Percentiles rank a stretch among this genome's conserved stretches.
Evolutionary conservation across 345 rosid species (phyloP).

Genomic region (Carallia pectinifolia): DNA sequence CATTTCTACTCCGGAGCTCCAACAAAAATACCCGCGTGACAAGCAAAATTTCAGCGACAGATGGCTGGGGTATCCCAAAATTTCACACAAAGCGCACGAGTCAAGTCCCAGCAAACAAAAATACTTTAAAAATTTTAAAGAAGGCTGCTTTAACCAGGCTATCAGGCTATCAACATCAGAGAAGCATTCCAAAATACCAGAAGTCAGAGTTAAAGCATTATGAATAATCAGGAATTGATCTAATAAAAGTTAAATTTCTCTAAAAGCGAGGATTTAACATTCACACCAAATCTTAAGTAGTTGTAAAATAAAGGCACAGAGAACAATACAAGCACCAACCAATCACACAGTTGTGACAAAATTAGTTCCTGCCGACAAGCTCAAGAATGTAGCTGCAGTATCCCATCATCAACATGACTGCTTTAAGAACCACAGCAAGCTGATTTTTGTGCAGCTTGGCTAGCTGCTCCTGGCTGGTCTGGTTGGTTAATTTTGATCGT

Average conservation of each 20-base stretch:
- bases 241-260: conserved; percentile 32
- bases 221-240: conserved; percentile 4
- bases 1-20: too few species aligned
- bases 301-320: conserved; percentile 34
- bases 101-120: too few species aligned
- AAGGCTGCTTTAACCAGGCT: neutral
- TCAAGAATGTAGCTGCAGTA: conserved; percentile 25
- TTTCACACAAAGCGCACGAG: too few species aligned
- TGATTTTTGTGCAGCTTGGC: conserved; percentile 42
- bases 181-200: neutral
- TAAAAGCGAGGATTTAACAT: conserved; percentile 33
- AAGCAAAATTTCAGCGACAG: too few species aligned
- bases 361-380: conserved; percentile 34
- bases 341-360: conserved; percentile 39
- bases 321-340: conserved; percentile 39
- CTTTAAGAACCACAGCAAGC: conserved; percentile 58
- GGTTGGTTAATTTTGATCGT: conserved; percentile 53
- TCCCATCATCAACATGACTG: conserved; percentile 9
- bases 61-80: too few species aligned
- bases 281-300: conserved; percentile 36
- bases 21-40: too few species aligned
- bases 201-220: neutral
- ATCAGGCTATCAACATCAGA: neutral
- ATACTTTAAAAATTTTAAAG: too few species aligned
- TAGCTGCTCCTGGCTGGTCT: conserved; percentile 36